A percentile compares a stretch with the other conserved stretches of the same genome.
These are phyloP conservation scores for Metarhizium humberi DNA, from an alignment of 2,329 filamentous ascomycete genomes.

Conservation along the genomic window DNA sequence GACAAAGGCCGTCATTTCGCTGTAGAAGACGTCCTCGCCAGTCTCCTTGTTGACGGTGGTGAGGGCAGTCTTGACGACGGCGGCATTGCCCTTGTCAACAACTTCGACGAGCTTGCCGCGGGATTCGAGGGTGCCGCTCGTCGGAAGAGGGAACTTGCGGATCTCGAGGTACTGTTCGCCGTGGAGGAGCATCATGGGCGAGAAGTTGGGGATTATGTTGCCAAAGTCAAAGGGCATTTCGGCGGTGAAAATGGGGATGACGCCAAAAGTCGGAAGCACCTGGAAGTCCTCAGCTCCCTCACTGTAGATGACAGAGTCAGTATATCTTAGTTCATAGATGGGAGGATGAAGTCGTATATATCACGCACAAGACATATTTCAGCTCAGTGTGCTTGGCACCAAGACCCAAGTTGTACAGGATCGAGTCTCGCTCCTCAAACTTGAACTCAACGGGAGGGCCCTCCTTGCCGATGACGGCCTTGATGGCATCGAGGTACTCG, in stretches of 20 bases:
- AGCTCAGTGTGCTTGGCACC: conserved; percentile 88
- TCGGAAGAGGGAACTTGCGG: conserved; percentile 84
- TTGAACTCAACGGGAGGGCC: conserved; percentile 64
- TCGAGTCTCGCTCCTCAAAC: conserved; percentile 79
- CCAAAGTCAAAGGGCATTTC: conserved; percentile 69
- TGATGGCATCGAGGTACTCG: conserved; percentile 65
- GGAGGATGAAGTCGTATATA: too few relatives aligned
- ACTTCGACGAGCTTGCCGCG: conserved; percentile 82
- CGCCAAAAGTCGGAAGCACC: conserved; percentile 87
- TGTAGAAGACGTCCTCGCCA: conserved; percentile 91
- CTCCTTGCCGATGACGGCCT: conserved; percentile 63
- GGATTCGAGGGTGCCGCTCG: conserved; percentile 65
- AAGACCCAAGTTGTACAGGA: conserved; percentile 91
- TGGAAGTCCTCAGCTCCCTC: conserved; percentile 91
- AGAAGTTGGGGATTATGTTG: conserved; percentile 90
- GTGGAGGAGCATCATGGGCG: conserved; percentile 96
- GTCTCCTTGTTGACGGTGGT: conserved; percentile 78
- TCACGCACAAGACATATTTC: conserved; percentile 62
- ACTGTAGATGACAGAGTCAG: conserved; percentile 17
- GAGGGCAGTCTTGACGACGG: conserved; percentile 69
- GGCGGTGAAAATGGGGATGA: conserved; percentile 87
- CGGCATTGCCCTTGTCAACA: conserved; percentile 88
- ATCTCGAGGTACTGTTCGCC: conserved; percentile 98
- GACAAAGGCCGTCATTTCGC: conserved; percentile 89
- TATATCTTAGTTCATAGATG: background rate